Base-by-base conservation (phyloP, 768 basidiomycete species). In the Termitomyces sp. region DNA sequence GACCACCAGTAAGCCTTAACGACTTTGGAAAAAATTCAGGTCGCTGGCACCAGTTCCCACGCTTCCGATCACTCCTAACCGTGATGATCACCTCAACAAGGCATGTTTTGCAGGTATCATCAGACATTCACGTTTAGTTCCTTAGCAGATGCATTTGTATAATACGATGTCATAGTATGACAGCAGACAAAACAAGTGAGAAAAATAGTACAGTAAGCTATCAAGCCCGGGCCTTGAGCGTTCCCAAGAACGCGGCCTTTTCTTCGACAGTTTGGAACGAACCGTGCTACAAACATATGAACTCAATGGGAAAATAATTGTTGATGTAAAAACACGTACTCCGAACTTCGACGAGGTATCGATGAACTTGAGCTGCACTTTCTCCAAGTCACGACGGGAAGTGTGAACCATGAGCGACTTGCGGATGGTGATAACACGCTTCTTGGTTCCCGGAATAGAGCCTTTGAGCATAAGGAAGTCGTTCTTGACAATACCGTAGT, bases 401-500 rank as follows among this genome's bases (percentile, higher is more conserved):
- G 96, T 96, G 82, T 95, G 95, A 57, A 91, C 87, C 89, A 94
- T 92, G 72, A 98, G 85, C 24, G 94, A 93, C 72, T 98, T 97
- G 72, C 97, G 91, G 73, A 99, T 86, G 60, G 95, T 98, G 71
- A 98, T 83, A 65, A 98, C 88, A 79, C 97, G 92, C 83, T 98
- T 98, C 83, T 92, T 94, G 72, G 92, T 94, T 66, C 96, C 97
- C 59, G 93, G 92, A 63, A 94, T 82, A 54, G 87, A 94, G 62
- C 96, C 96, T 82, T 98, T 98, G 75, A 98, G 80, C 76, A 99
- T 86, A 68, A 99, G 76, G 83, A 88, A 99, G 74, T 98, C 97
- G 81, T 97, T 96, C 84, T 91, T 95, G 79, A 98, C 90, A 69
- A 97, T 83, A 84, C 96, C 95, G 74, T 98, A 98, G 73, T 97